A percentile compares a stretch with the other conserved stretches of the same genome.
Conservation (phyloP, 2,329 filamentous ascomycete genomes). For the Stylonectria norvegica region DNA sequence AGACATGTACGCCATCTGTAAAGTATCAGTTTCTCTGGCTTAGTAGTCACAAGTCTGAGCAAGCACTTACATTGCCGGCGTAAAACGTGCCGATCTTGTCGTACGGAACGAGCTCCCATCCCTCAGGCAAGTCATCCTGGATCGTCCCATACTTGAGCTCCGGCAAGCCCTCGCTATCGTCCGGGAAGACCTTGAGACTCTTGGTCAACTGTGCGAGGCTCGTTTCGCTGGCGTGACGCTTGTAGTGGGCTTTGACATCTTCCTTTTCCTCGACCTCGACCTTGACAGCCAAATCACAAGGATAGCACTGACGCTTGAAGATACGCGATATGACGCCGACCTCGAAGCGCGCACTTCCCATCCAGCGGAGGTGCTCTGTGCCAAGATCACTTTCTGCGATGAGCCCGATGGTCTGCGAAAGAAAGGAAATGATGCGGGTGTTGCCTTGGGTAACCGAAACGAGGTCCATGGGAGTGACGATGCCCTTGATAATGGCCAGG, state of each 20-base stretch:
- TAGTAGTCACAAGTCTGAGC: not conserved
- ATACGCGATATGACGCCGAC: slow-evolving; percentile 78
- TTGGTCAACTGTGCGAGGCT: slow-evolving; percentile 20
- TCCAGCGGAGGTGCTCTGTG: slow-evolving; percentile 90
- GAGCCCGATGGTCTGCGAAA: slow-evolving; percentile 86
- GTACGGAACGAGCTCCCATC: slow-evolving; percentile 71
- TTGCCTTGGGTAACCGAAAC: slow-evolving; percentile 82
- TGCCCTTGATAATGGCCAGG: slow-evolving; percentile 80
- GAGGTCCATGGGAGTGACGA: slow-evolving; percentile 80
- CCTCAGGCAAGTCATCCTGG: slow-evolving; percentile 69
- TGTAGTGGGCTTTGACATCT: slow-evolving; percentile 71
- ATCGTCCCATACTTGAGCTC: slow-evolving; percentile 75
- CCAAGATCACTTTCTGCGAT: slow-evolving; percentile 86
- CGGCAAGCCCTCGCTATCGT: slow-evolving; percentile 58
- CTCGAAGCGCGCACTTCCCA: slow-evolving; percentile 82
- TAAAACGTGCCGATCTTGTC: slow-evolving; percentile 90
- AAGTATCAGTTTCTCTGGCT: slow-evolving; percentile 7
- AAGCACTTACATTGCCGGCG: slow-evolving; percentile 69
- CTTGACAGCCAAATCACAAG: slow-evolving; percentile 84
- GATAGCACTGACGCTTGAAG: slow-evolving; percentile 73
- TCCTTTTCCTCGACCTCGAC: slow-evolving; percentile 75
- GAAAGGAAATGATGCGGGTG: slow-evolving; percentile 73
- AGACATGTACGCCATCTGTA: slow-evolving; percentile 84
- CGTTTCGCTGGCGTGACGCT: slow-evolving; percentile 40
- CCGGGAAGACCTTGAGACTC: slow-evolving; percentile 25